phyloP scores from a whole-genome alignment of 1,139 yeast species.

The Saccharomycopsis phalli region DNA sequence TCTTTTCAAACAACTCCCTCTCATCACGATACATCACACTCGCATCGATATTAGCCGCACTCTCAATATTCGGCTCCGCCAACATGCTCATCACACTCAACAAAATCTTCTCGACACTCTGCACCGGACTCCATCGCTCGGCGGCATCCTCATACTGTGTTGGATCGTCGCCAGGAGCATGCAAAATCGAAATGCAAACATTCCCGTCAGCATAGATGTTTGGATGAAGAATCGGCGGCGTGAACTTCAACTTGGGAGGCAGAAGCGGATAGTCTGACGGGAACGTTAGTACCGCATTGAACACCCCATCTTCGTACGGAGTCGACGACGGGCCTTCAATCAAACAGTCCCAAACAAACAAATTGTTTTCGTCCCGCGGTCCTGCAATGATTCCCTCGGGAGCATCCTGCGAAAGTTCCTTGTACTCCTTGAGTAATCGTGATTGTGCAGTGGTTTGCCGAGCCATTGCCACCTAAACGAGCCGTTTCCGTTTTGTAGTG shows the following conservation, averaged over 20 bases:
- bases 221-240: constrained; percentile 84
- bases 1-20: constrained; percentile 53
- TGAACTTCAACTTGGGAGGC: constrained; percentile 80
- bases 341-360: constrained; percentile 86
- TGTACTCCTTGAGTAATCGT: constrained; percentile 79
- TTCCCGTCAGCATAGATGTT: constrained; percentile 91
- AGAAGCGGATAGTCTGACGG: constrained; percentile 88
- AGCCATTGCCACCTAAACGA: too few species aligned
- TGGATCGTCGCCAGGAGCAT: constrained; percentile 96
- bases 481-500: too few species aligned
- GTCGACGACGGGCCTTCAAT: constrained; percentile 92
- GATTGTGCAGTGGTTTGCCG: constrained; percentile 69
- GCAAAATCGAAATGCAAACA: constrained; percentile 90
- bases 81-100: constrained; percentile 91
- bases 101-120: constrained; percentile 89
- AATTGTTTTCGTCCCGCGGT: constrained; percentile 71
- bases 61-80: constrained; percentile 93
- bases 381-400: constrained; percentile 97
- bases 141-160: constrained; percentile 90
- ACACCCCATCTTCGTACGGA: constrained; percentile 88
- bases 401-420: constrained; percentile 74
- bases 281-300: constrained; percentile 73
- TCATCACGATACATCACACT: constrained; percentile 91
- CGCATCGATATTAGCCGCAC: constrained; percentile 96
- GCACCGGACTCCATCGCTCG: constrained; percentile 97